Percentiles rank a stretch among this genome's conserved stretches.
Evolutionary conservation across 2,329 filamentous ascomycete genomes (phyloP).

Genomic region (Phialemoniopsis sp.): DNA sequence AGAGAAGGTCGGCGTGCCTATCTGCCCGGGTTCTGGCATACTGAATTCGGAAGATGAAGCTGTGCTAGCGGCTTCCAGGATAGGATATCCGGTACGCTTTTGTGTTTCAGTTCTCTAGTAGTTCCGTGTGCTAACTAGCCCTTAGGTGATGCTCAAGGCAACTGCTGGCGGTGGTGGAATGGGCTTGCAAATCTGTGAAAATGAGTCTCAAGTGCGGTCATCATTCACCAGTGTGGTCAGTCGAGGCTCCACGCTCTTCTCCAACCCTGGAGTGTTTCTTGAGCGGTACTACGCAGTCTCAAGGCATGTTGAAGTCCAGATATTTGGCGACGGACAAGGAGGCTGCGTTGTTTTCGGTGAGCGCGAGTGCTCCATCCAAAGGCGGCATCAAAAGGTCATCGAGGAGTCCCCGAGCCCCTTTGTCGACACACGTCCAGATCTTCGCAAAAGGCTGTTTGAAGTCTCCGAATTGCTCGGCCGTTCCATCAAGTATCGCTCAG

Average conservation of each 20-base stretch:
- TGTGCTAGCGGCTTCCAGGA: conserved; percentile 31
- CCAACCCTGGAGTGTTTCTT: conserved; percentile 51
- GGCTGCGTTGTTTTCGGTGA: conserved; percentile 54
- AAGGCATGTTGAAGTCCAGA: conserved; percentile 60
- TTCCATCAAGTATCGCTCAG: conserved; percentile 3
- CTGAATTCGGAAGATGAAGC: conserved; percentile 39
- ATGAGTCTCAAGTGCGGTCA: conserved; percentile 37
- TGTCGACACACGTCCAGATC: conserved; percentile 16
- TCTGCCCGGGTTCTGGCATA: conserved; percentile 27
- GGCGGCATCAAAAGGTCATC: conserved; percentile 61
- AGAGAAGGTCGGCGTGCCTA: conserved; percentile 34
- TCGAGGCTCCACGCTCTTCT: conserved; percentile 49
- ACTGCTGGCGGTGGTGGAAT: conserved; percentile 56
- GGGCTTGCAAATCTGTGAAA: conserved; percentile 50
- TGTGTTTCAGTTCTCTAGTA: no score
- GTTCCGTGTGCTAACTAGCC: no score
- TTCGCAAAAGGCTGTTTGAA: conserved; percentile 14
- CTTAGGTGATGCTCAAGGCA: conserved; percentile 46
- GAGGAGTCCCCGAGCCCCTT: conserved; percentile 62
- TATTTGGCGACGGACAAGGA: conserved; percentile 55
- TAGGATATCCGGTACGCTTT: conserved; percentile 28
- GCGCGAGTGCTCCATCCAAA: conserved; percentile 58
- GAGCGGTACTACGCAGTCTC: conserved; percentile 53
- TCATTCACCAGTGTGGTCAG: conserved; percentile 45
- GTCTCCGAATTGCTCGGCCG: conserved; percentile 2